These are phyloP conservation scores for Tuber borchii DNA, from an alignment of 495 filamentous ascomycete species.

Conservation along the genomic window DNA sequence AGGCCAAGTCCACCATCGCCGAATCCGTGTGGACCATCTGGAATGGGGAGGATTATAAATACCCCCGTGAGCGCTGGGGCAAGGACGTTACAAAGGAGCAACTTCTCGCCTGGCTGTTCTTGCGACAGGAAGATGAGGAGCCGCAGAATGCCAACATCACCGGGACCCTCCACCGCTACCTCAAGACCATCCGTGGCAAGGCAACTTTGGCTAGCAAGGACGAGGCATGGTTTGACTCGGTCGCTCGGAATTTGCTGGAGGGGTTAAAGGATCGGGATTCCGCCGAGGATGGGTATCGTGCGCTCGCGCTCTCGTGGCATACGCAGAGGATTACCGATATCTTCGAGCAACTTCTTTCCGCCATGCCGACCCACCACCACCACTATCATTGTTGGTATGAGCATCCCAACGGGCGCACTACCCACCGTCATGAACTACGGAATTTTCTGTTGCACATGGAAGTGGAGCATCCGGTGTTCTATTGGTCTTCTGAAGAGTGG, in stretches of 20 bases:
- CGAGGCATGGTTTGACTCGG: not conserved
- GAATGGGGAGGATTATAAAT: not conserved
- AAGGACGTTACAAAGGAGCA: conserved; percentile 7
- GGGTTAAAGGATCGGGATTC: not conserved
- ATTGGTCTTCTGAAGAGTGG: not conserved
- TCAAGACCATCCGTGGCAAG: not conserved
- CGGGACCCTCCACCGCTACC: not conserved
- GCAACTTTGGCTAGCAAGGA: not conserved
- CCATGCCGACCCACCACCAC: not conserved
- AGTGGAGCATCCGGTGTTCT: not conserved
- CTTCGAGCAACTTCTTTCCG: not conserved
- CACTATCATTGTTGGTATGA: not conserved
- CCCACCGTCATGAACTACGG: not conserved
- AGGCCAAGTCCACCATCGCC: not conserved
- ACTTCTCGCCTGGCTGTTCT: not conserved
- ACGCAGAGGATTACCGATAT: not conserved
- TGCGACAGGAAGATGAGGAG: not conserved
- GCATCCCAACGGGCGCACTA: not conserved
- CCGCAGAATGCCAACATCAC: not conserved
- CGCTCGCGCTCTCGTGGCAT: not conserved
- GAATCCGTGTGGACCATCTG: not conserved
- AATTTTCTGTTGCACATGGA: not conserved
- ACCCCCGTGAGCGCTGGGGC: conserved; percentile 5
- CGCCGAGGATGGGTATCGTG: not conserved
- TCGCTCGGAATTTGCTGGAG: not conserved